Conservation (phyloP, 169 alveolate genomes). For the Cryptosporidium sp. region DNA sequence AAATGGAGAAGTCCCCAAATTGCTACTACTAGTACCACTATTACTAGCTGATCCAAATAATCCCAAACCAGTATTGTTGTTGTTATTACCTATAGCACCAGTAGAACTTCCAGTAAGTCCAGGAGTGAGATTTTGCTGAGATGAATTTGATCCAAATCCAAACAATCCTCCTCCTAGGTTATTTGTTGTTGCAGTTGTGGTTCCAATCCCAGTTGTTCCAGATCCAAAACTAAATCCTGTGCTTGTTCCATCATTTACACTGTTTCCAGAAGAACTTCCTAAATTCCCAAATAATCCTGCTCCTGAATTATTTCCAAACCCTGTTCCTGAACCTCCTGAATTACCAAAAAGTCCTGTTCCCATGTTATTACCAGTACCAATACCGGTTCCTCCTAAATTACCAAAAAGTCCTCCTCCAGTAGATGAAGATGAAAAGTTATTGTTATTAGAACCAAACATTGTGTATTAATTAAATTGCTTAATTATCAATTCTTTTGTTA, state of each 20-base stretch:
- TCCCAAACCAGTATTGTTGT: constrained; percentile 3
- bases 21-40: background rate
- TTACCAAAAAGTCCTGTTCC: constrained; percentile 26
- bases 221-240: no score
- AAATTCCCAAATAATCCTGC: constrained; percentile 28
- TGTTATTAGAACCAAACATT: constrained; percentile 4
- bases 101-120: background rate
- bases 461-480: background rate
- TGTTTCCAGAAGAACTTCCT: background rate
- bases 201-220: background rate
- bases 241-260: no score
- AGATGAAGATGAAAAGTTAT: background rate
- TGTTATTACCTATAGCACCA: background rate
- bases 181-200: background rate
- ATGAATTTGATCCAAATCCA: constrained; percentile 6
- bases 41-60: constrained; percentile 9
- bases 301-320: background rate
- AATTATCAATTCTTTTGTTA: background rate
- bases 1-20: background rate
- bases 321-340: background rate
- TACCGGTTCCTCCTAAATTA: background rate
- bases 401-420: constrained; percentile 16
- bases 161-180: background rate
- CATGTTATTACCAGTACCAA: background rate
- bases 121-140: background rate